phyloP scores from a whole-genome alignment of 352 stramenopile genomes.

The Globisporangium alternatum region DNA sequence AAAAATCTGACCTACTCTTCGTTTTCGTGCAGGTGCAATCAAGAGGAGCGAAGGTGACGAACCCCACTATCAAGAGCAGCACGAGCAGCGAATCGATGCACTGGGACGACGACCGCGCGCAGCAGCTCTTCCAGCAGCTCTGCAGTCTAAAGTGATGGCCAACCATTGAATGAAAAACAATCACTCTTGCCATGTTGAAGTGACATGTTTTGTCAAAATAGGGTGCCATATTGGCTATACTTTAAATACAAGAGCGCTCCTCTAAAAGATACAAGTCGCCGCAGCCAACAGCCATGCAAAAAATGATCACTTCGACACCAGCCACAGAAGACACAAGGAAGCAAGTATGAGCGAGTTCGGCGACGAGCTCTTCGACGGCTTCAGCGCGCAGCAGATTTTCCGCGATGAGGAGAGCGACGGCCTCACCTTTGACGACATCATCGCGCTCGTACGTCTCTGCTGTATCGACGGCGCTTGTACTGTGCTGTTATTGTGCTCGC shows the following conservation, averaged over 20 bases:
- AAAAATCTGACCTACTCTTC: background rate
- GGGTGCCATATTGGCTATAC: background rate
- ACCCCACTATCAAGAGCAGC: background rate
- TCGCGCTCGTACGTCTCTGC: constrained; percentile 52
- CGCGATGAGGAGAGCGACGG: constrained; percentile 61
- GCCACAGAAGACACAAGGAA: background rate
- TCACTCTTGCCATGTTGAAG: constrained; percentile 16
- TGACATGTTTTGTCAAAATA: background rate
- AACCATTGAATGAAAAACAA: background rate
- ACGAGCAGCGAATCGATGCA: constrained; percentile 10
- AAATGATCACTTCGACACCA: background rate
- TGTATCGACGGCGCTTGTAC: background rate
- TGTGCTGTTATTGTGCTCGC: background rate
- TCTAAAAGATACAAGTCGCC: background rate
- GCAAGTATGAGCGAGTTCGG: constrained; percentile 14
- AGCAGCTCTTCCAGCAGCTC: constrained; percentile 68
- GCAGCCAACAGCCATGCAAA: constrained; percentile 9
- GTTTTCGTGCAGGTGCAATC: background rate
- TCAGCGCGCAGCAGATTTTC: constrained; percentile 74
- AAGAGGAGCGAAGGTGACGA: background rate
- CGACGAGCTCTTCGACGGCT: constrained; percentile 53
- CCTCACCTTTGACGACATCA: constrained; percentile 86
- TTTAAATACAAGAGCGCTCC: constrained; percentile 6
- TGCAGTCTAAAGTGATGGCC: constrained; percentile 25
- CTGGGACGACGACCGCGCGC: constrained; percentile 57